These are phyloP conservation scores for Phaeosphaeria sp. DNA, from an alignment of 2,329 filamentous ascomycete species.

Conservation along the genomic window DNA sequence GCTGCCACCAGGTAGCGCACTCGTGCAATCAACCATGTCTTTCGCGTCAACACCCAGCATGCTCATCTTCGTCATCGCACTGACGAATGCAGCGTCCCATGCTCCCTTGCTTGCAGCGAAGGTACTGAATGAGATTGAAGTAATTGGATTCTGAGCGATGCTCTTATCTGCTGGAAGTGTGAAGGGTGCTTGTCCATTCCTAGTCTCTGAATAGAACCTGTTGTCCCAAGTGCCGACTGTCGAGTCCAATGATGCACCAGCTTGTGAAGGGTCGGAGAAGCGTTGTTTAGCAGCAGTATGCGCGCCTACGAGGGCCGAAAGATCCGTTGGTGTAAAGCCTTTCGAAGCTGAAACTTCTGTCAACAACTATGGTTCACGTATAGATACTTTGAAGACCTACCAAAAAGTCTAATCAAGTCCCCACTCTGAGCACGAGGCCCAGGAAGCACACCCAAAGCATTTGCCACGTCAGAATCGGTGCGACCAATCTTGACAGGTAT, in stretches of 20 bases:
- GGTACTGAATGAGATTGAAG: constrained; percentile 23
- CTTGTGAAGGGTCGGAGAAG: constrained; percentile 27
- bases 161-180: constrained; percentile 38
- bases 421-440: constrained; percentile 14
- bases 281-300: constrained; percentile 45
- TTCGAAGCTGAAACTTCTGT: constrained; percentile 30
- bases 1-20: constrained; percentile 39
- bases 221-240: constrained; percentile 48
- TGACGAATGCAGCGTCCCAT: constrained; percentile 44
- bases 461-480: constrained; percentile 34
- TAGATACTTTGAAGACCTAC: constrained; percentile 10
- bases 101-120: constrained; percentile 35
- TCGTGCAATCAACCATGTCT: constrained; percentile 42
- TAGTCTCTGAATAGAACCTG: constrained; percentile 45
- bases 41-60: constrained; percentile 38
- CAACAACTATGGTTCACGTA: neutral
- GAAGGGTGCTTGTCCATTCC: constrained; percentile 35
- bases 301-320: constrained; percentile 49
- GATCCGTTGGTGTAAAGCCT: constrained; percentile 45
- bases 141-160: constrained; percentile 30
- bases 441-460: constrained; percentile 34
- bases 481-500: constrained; percentile 44
- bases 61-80: constrained; percentile 46
- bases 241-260: constrained; percentile 39
- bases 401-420: constrained; percentile 40